Evolutionary conservation across 192 early-diverging fungal genomes (phyloP), one percentile per base, ranked within the genome.

Genomic region (Gaertneriomyces semiglobifer): DNA sequence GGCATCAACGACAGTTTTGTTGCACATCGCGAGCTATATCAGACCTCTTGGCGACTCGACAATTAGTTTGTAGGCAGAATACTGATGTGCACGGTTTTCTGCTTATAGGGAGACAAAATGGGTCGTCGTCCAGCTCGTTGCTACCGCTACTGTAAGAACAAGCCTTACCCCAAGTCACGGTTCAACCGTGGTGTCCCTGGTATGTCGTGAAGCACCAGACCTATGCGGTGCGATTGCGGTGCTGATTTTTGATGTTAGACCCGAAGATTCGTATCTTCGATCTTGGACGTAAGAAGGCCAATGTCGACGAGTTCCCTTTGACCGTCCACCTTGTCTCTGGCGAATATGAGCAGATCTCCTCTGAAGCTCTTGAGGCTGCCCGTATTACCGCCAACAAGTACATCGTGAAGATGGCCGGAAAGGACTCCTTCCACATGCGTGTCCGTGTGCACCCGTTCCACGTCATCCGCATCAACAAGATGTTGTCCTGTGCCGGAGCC

Each of bases 121-220:
- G 94, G 92, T 92, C 93, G 94, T 71, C 93, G 94, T 92, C 94
- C 94, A 76, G 92, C 94, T 85, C 90, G 94, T 65, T 96, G 94
- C 83, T 97, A 95, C 83, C 86, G 95, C 75, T 97, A 97, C 86
- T 95, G 93, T 82, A 97, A 96, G 86, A 96, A 95, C 92, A 98
- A 97, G 89, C 94, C 93, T 71, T 97, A 96, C 82, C 95, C 95
- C 66, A 98, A 95, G 87, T 94, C 90, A 65, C 90, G 91, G 63
- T 97, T 90, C 89, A 92, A 87, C 83, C 94, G 93, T 89, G 95
- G 93, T 94, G 94, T 98, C 70, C 95, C 94, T 45, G 84, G 83
- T 84, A 70, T 58, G 77, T 33, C 25, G 25, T 33, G 25, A 33
- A 33, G 25, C 25, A 2, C 25, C 25, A 33, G 12, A 45, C n/a